phyloP scores from a whole-genome alignment of 805 yeast species.

The Yamadazyma nakazawae region DNA sequence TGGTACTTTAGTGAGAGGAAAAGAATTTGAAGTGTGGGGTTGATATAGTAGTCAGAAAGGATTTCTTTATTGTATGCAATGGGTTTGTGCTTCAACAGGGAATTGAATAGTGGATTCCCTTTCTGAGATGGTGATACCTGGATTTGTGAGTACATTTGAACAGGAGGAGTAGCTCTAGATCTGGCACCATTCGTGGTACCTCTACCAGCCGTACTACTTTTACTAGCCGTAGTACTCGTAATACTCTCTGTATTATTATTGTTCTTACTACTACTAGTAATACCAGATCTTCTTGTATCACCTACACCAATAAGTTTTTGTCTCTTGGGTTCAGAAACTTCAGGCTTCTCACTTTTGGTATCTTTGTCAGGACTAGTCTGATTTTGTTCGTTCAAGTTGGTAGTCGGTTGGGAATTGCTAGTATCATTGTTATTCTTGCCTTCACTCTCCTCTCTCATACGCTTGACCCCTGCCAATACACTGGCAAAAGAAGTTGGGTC shows the following conservation, averaged over 20 bases:
- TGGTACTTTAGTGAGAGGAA: constrained; percentile 71
- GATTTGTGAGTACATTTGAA: constrained; percentile 24
- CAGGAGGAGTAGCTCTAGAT: constrained; percentile 1
- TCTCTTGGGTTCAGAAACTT: background rate
- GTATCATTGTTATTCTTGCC: constrained; percentile 1
- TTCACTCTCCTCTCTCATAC: constrained; percentile 48
- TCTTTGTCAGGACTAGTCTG: background rate
- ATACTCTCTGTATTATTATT: background rate
- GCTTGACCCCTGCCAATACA: constrained; percentile 65
- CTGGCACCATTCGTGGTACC: background rate
- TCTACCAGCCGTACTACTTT: background rate
- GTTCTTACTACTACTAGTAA: background rate
- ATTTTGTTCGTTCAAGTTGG: background rate
- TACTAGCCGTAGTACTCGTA: background rate
- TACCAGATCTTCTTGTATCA: background rate
- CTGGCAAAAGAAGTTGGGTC: constrained; percentile 68
- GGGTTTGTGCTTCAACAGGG: constrained; percentile 46
- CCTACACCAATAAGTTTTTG: background rate
- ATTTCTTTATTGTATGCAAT: constrained; percentile 56
- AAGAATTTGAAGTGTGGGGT: constrained; percentile 51
- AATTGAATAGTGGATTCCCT: constrained; percentile 66
- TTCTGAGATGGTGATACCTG: constrained; percentile 64
- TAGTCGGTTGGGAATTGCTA: background rate
- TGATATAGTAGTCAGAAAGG: constrained; percentile 60
- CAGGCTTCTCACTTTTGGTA: background rate